A percentile compares a stretch with the other conserved stretches of the same genome.
Conservation (phyloP, 2,329 filamentous ascomycete species). For the Aspergillus sclerotialis region DNA sequence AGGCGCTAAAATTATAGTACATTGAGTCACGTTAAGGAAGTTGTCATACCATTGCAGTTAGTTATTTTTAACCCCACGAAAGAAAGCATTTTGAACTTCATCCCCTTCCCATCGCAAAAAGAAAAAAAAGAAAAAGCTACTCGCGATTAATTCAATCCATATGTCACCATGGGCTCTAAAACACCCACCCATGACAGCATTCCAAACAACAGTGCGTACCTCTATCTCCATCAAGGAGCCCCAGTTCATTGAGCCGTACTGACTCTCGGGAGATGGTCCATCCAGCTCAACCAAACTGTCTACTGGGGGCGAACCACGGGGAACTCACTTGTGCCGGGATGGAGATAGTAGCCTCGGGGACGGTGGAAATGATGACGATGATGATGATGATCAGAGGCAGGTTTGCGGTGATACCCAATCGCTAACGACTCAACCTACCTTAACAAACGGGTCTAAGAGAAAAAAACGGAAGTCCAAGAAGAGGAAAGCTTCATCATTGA, state of each 20-base stretch:
- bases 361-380: slow-evolving; percentile 15
- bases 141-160: slow-evolving; percentile 4
- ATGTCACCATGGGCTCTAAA: slow-evolving; percentile 37
- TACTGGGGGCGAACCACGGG: slow-evolving; percentile 37
- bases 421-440: slow-evolving; percentile 14
- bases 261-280: slow-evolving; percentile 13
- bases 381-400: slow-evolving; percentile 9
- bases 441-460: slow-evolving; percentile 36
- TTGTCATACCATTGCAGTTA: no score
- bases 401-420: slow-evolving; percentile 13
- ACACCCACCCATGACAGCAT: slow-evolving; percentile 31
- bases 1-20: no score
- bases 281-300: slow-evolving; percentile 15
- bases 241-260: slow-evolving; percentile 1
- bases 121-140: no score
- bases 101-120: no score
- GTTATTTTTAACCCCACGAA: no score
- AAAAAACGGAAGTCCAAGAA: slow-evolving; percentile 23
- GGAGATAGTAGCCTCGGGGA: slow-evolving; percentile 38
- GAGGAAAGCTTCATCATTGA: slow-evolving; percentile 25
- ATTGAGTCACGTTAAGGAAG: no score
- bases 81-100: no score
- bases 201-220: slow-evolving; percentile 24
- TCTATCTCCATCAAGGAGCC: no score
- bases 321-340: slow-evolving; percentile 35